Evolutionary conservation across 371 early-diverging fungal genomes (phyloP).

Genomic region (Quaeritorhiza haematococci): DNA sequence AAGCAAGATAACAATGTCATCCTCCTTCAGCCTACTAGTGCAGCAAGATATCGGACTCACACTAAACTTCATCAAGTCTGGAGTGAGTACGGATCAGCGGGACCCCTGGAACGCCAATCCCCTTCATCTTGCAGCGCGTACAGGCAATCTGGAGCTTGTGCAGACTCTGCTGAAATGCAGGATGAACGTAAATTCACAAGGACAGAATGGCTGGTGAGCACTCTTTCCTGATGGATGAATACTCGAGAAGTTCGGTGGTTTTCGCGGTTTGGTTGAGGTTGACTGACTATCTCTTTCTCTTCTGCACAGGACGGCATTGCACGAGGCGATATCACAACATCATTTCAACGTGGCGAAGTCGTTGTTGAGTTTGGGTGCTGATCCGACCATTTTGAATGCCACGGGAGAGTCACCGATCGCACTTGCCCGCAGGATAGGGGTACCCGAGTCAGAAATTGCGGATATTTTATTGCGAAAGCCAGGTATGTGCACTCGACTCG

Average conservation of each 20-base stretch:
- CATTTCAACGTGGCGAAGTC: slow-evolving; percentile 15
- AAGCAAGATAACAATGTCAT: slow-evolving; percentile 9
- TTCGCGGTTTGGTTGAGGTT: neutral
- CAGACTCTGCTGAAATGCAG: slow-evolving; percentile 19
- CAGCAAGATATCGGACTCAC: slow-evolving; percentile 23
- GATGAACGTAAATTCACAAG: slow-evolving; percentile 24
- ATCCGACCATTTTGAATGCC: slow-evolving; percentile 1
- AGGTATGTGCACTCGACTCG: too few relatives aligned
- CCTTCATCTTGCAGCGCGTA: slow-evolving; percentile 31
- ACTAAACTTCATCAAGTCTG: slow-evolving; percentile 17
- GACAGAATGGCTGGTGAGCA: slow-evolving; percentile 33
- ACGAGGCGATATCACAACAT: slow-evolving; percentile 26
- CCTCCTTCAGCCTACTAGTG: slow-evolving; percentile 26
- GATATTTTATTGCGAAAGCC: too few relatives aligned
- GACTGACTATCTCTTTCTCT: neutral
- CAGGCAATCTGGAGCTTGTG: slow-evolving; percentile 30
- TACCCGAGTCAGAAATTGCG: too few relatives aligned
- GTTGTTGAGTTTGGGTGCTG: slow-evolving; percentile 18
- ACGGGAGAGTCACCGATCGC: slow-evolving; percentile 17
- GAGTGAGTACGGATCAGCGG: slow-evolving; percentile 19
- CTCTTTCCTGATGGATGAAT: neutral
- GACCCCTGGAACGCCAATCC: slow-evolving; percentile 27
- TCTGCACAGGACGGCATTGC: slow-evolving; percentile 29
- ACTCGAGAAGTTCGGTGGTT: neutral
- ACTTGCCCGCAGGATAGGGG: too few relatives aligned